Percentiles rank a stretch among this genome's conserved stretches.
Conservation (phyloP, 441 rosid species). For the Kokia cookei region DNA sequence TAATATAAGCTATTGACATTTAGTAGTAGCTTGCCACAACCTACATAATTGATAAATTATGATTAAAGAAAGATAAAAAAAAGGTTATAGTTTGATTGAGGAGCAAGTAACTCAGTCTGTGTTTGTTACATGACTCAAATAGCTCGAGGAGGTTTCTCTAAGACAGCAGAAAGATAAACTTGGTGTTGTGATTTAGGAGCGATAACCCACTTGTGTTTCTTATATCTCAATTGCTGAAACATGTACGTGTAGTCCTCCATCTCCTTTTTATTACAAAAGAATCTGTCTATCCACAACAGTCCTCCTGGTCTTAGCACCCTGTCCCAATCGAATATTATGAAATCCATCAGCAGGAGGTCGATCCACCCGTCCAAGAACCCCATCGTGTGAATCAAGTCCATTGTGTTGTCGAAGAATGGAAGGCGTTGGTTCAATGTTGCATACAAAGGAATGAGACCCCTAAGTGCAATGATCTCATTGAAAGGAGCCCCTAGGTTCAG, state of each 20-base stretch:
- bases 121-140: constrained; percentile 26
- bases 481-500: constrained; percentile 86
- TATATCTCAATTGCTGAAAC: constrained; percentile 82
- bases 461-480: constrained; percentile 69
- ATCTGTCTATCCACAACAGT: constrained; percentile 73
- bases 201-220: constrained; percentile 77
- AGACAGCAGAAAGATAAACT: constrained; percentile 72
- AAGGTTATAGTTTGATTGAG: too few species aligned
- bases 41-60: too few species aligned
- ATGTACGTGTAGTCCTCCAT: constrained; percentile 83
- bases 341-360: constrained; percentile 65
- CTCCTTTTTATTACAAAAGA: constrained; percentile 67
- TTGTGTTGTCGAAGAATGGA: constrained; percentile 76
- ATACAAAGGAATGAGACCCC: constrained; percentile 73
- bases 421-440: constrained; percentile 74
- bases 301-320: constrained; percentile 82
- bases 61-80: too few species aligned
- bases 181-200: constrained; percentile 63
- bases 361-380: constrained; percentile 88
- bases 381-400: constrained; percentile 78
- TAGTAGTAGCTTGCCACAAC: too few species aligned
- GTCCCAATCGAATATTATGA: constrained; percentile 82
- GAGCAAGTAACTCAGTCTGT: too few species aligned
- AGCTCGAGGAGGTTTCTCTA: constrained; percentile 87
- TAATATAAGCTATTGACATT: too few species aligned